Evolutionary conservation across 2,329 filamentous ascomycete species (phyloP).

Genomic region (Passalora sequoiae): DNA sequence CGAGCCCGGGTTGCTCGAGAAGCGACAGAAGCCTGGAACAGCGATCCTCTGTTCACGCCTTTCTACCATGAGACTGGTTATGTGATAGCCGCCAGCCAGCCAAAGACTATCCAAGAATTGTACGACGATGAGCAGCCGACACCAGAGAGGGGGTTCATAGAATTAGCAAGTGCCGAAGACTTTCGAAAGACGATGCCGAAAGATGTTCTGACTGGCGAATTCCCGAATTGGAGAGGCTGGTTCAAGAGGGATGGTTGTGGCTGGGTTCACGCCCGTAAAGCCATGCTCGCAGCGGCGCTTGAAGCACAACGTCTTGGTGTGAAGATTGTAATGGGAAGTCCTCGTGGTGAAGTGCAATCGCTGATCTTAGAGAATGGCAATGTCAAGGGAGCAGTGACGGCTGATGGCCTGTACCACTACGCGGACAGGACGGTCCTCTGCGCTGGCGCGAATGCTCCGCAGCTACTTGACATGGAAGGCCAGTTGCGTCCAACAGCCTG

Average conservation of each 20-base stretch:
- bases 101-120: slow-evolving; percentile 31
- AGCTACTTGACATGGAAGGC: slow-evolving; percentile 47
- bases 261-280: slow-evolving; percentile 51
- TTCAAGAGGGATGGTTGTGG: slow-evolving; percentile 44
- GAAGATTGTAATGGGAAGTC: slow-evolving; percentile 41
- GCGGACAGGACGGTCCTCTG: slow-evolving; percentile 47
- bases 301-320: slow-evolving; percentile 47
- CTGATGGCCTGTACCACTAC: slow-evolving; percentile 38
- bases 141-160: slow-evolving; percentile 21
- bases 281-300: slow-evolving; percentile 42
- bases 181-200: slow-evolving; percentile 50
- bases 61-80: slow-evolving; percentile 47
- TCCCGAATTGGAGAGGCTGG: slow-evolving; percentile 50
- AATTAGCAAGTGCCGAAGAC: slow-evolving; percentile 41
- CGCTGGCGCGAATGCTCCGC: slow-evolving; percentile 46
- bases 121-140: slow-evolving; percentile 20
- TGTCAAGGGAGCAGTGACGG: slow-evolving; percentile 42
- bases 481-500: slow-evolving; percentile 53
- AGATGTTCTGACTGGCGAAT: slow-evolving; percentile 48
- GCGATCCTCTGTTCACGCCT: slow-evolving; percentile 40
- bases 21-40: slow-evolving; percentile 41
- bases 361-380: slow-evolving; percentile 35
- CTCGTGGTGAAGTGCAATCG: slow-evolving; percentile 36
- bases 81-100: slow-evolving; percentile 44
- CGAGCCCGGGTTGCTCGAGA: slow-evolving; percentile 34